A percentile compares a stretch with the other conserved stretches of the same genome.
Conservation (phyloP, 2,329 filamentous ascomycete species). For the Whalleya microplaca region DNA sequence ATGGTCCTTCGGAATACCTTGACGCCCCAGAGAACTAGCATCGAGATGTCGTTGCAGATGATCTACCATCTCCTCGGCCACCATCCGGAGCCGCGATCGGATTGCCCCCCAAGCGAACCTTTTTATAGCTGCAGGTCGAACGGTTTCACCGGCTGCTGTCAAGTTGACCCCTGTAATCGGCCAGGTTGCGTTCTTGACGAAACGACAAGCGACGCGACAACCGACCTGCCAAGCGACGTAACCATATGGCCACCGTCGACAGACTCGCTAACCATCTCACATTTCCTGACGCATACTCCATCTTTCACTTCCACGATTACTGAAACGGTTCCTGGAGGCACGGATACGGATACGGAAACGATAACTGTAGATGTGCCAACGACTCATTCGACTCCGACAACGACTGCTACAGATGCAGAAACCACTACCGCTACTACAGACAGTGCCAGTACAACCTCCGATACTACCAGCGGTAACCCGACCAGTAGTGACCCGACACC, state of each 20-base stretch:
- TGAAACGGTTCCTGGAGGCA: no score
- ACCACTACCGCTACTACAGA: conserved; percentile 22
- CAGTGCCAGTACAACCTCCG: conserved; percentile 7
- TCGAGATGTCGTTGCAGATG: not conserved
- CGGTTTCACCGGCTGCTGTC: conserved; percentile 51
- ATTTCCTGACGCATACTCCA: no score
- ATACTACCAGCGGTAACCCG: conserved; percentile 3
- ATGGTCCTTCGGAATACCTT: not conserved
- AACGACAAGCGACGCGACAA: not conserved
- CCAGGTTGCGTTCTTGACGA: conserved; percentile 32
- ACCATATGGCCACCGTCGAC: no score
- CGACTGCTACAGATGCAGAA: not conserved
- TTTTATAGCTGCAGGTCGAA: conserved; percentile 45
- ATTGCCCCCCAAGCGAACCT: conserved; percentile 35
- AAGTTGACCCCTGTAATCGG: conserved; percentile 45
- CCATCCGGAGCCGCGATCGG: not conserved
- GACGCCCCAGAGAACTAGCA: not conserved
- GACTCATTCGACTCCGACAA: no score
- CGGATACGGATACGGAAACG: no score
- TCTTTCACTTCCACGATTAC: not conserved
- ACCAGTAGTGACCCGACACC: not conserved
- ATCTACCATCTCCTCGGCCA: not conserved
- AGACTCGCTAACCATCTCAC: no score
- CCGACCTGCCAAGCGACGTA: no score
- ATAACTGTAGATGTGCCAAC: no score